Conservation (phyloP, 306 rosid species). For the Prunus mira region DNA sequence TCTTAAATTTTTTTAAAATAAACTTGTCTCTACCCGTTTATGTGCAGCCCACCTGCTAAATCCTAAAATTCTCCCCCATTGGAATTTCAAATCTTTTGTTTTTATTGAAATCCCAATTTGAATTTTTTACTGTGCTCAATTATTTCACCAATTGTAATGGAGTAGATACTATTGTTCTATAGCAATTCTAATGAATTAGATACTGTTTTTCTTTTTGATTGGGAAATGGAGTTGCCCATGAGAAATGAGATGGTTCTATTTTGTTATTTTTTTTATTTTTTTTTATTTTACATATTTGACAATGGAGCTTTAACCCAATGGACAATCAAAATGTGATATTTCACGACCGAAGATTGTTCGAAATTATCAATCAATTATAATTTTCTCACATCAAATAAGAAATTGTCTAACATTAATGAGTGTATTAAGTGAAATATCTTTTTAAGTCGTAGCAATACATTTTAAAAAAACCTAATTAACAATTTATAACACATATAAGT, state of each 20-base stretch:
- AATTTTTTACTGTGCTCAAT: not conserved
- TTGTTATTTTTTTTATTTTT: too few relatives aligned
- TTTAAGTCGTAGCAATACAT: not conserved
- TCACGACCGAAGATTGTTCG: too few relatives aligned
- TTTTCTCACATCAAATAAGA: not conserved
- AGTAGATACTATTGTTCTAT: not conserved
- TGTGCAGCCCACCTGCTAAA: not conserved
- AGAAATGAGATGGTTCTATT: too few relatives aligned
- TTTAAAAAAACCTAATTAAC: not conserved
- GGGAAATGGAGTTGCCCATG: too few relatives aligned
- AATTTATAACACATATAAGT: not conserved
- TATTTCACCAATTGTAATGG: not conserved
- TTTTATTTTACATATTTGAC: too few relatives aligned
- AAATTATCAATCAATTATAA: not conserved
- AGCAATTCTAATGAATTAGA: not conserved
- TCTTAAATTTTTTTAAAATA: constrained; percentile 2
- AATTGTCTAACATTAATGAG: too few relatives aligned
- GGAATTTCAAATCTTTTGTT: constrained; percentile 4
- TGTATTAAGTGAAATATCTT: too few relatives aligned
- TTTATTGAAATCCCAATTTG: not conserved
- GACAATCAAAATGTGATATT: too few relatives aligned
- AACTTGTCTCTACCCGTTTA: constrained; percentile 17
- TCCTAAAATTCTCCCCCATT: not conserved
- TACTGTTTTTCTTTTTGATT: too few relatives aligned
- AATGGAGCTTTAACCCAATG: too few relatives aligned